Base-by-base conservation (phyloP, 768 basidiomycete species). In the Neoboletus subvelutipes region DNA sequence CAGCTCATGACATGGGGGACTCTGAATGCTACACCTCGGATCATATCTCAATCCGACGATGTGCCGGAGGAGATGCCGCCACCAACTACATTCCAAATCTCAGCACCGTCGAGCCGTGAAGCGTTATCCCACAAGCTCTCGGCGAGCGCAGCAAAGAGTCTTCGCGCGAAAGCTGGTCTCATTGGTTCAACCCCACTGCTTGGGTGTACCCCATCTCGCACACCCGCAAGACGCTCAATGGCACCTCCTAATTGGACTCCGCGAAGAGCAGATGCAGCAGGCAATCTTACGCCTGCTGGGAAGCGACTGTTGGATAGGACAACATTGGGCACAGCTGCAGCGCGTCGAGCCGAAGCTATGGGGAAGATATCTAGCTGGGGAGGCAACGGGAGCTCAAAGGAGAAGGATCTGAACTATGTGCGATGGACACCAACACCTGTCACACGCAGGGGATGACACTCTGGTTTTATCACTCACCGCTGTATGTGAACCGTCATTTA, bases 1-100 rank as follows among this genome's bases (percentile, higher is more conserved):
- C 88, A 98, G 63, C 82, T 99, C 17, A 94, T 98, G 89, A 99
- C 97, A 13, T 95, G 93, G 94, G 97, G 97, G 2, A 94, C 93
- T 13, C 78, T 98, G 24, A 85, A 87, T 61, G 88, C 91, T 17
- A 98, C 97, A 10, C 97, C 97, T 4, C 87, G 96, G 52, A 81
- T 97, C 5, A 81, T 98, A 61, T 84, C 85, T 12, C 77, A 81
- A 63, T 74, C 80, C 11, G 81, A 85, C 36, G 82, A 88, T 62
- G 75, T 80, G 5, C 69, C 74, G 3, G 80, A 80, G 53, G 67
- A 63, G 74, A 65, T 62, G 61, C 75, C 47, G 9, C 72, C 77
- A 17, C 77, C 82, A 6, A 78, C 73, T 47, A 86, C 86, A 4
- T 99, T 98, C 74, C 85, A 82, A 37, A 82, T 99, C 54, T 80